Evolutionary conservation across 2,329 filamentous ascomycete genomes (phyloP).

Genomic region (Ophiocordyceps sinensis): DNA sequence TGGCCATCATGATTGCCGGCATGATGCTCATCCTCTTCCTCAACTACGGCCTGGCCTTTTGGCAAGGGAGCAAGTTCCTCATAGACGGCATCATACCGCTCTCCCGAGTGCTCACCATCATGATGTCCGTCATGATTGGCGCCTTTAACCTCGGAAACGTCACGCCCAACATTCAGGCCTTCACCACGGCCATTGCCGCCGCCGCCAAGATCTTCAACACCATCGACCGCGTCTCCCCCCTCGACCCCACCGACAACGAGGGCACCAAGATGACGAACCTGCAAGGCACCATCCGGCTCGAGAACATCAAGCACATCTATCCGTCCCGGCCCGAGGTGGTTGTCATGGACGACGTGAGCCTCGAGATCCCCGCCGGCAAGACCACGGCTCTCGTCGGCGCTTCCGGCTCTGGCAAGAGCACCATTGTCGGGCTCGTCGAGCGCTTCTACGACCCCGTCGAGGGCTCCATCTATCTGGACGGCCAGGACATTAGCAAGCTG

Average conservation of each 20-base stretch:
- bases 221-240: constrained; percentile 74
- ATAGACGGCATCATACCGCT: constrained; percentile 51
- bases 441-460: constrained; percentile 85
- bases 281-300: constrained; percentile 65
- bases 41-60: constrained; percentile 80
- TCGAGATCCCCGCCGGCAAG: constrained; percentile 75
- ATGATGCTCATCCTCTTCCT: constrained; percentile 78
- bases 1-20: constrained; percentile 66
- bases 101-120: constrained; percentile 63
- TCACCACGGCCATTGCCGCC: constrained; percentile 69
- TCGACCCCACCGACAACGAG: constrained; percentile 57
- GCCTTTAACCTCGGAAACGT: constrained; percentile 84
- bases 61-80: constrained; percentile 69
- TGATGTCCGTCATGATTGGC: constrained; percentile 85
- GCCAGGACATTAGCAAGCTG: constrained; percentile 62
- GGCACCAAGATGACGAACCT: constrained; percentile 63
- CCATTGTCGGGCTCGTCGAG: constrained; percentile 84
- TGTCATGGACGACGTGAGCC: constrained; percentile 71
- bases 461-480: constrained; percentile 68
- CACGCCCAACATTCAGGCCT: constrained; percentile 73
- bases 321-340: constrained; percentile 82
- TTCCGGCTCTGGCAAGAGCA: constrained; percentile 89
- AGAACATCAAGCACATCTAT: constrained; percentile 82
- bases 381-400: constrained; percentile 87
- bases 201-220: constrained; percentile 87